Evolutionary conservation across 345 rosid species (phyloP), one percentile per base, ranked within the genome.

Genomic region (Balakata baccata): DNA sequence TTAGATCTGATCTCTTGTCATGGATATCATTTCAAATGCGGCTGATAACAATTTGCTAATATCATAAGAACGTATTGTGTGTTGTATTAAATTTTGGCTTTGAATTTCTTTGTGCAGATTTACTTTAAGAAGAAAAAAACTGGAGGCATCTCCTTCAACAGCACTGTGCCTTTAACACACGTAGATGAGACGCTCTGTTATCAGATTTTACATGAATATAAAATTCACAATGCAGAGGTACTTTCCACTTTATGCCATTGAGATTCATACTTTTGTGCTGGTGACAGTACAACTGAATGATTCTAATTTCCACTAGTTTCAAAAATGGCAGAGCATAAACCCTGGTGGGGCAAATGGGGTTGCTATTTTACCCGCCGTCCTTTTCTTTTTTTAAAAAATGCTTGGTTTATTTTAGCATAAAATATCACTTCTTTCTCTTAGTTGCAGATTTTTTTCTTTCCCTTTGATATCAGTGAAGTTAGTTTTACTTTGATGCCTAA

Each of bases 181-280:
- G 90, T 96, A 52, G 97, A 96, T 68, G 99, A 93, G 86, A 93
- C 93, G 82, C 99, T 96, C 64, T 96, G 99, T 84, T 93, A 96
- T 80, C 98, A 96, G 71, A 93, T 91, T 83, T 85, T 96, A 68
- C 99, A 96, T 77, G 99, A 96, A 86, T 96, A 93, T 85, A 96
- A 96, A 83, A 96, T 96, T 77, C 99, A 93, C 82, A 96, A 96
- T 81, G 99, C 97, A 29, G 97, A 96, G 98, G 98, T 96, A 88
- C 39, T 70, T 75, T 53, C 65, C 58, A 73, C 58, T 49, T 56
- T n/a, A 23, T 38, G 71, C 67, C 2, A 34, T 43, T 43, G 46
- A 43, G 46, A 43, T 5, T 43, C 46, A 43, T 43, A 43, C 70
- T 71, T 71, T 46, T 54, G 20, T 18, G 22, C 22, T 59, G 52